Evolutionary conservation across 129 eudicot genomes (phyloP).

Genomic region (Helianthus tuberosus): DNA sequence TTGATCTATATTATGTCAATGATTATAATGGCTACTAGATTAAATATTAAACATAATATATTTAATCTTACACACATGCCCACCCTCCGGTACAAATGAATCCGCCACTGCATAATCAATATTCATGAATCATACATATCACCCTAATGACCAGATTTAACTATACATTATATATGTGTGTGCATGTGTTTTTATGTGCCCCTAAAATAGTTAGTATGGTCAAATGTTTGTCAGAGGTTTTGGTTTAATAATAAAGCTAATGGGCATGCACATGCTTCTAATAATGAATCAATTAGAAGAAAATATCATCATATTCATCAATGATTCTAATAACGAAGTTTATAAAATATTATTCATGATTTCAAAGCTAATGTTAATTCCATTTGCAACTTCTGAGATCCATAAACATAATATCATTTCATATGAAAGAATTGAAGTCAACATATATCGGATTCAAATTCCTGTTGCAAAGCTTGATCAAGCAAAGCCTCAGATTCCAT

Average conservation of each 20-base stretch:
- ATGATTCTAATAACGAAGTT: neutral
- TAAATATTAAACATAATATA: too few relatives aligned
- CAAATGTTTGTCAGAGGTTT: slow-evolving; percentile 1
- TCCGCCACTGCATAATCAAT: too few relatives aligned
- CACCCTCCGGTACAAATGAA: too few relatives aligned
- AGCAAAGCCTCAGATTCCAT: slow-evolving; percentile 49
- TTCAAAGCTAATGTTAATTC: neutral
- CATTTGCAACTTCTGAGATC: neutral
- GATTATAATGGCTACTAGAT: too few relatives aligned
- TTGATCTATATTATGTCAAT: too few relatives aligned
- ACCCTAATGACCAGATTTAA: too few relatives aligned
- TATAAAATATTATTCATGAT: slow-evolving; percentile 3
- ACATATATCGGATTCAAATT: slow-evolving; percentile 10
- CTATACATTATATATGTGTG: neutral
- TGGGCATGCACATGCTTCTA: neutral
- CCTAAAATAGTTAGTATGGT: slow-evolving; percentile 14
- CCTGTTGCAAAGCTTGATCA: slow-evolving; percentile 54
- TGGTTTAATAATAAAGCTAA: neutral
- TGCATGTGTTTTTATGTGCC: neutral
- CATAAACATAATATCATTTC: slow-evolving; percentile 10
- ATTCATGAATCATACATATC: too few relatives aligned
- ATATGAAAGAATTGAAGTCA: neutral
- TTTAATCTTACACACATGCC: too few relatives aligned
- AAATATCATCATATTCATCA: neutral
- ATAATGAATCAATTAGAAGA: neutral